Evolutionary conservation across 2,329 filamentous ascomycete genomes (phyloP).

Genomic region (Coleophoma crateriformis): DNA sequence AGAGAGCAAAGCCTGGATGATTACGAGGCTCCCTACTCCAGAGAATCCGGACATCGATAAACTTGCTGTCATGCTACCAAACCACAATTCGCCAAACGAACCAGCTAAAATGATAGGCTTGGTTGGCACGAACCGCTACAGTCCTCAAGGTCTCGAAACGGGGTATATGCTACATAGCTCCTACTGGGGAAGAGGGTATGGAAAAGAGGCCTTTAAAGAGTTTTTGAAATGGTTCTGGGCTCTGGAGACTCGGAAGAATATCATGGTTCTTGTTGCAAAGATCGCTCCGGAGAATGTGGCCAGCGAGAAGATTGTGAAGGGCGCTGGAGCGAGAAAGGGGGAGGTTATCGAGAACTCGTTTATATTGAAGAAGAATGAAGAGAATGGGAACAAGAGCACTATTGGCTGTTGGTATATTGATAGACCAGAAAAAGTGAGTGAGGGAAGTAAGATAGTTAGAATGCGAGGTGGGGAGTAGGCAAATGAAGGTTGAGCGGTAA

Average conservation of each 20-base stretch:
- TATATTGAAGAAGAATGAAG: background rate
- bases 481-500: too few species aligned
- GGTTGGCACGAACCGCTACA: constrained; percentile 13
- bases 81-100: background rate
- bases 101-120: constrained; percentile 14
- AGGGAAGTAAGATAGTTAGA: too few species aligned
- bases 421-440: constrained; percentile 5
- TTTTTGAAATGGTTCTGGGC: constrained; percentile 16
- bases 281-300: constrained; percentile 11
- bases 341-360: constrained; percentile 5
- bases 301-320: constrained; percentile 11
- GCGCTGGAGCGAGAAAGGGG: constrained; percentile 10
- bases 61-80: constrained; percentile 9
- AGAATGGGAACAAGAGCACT: constrained; percentile 6
- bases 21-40: constrained; percentile 2
- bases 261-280: constrained; percentile 14
- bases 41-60: constrained; percentile 13
- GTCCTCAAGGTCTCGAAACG: constrained; percentile 12
- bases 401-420: constrained; percentile 15
- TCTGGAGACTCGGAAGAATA: constrained; percentile 10
- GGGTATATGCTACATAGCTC: constrained; percentile 15
- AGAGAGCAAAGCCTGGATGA: constrained; percentile 6
- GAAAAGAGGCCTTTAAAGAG: constrained; percentile 11
- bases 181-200: constrained; percentile 18
- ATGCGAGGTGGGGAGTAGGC: too few species aligned